Conservation (phyloP, 2,329 filamentous ascomycete species). For the Eutypella sp. region DNA sequence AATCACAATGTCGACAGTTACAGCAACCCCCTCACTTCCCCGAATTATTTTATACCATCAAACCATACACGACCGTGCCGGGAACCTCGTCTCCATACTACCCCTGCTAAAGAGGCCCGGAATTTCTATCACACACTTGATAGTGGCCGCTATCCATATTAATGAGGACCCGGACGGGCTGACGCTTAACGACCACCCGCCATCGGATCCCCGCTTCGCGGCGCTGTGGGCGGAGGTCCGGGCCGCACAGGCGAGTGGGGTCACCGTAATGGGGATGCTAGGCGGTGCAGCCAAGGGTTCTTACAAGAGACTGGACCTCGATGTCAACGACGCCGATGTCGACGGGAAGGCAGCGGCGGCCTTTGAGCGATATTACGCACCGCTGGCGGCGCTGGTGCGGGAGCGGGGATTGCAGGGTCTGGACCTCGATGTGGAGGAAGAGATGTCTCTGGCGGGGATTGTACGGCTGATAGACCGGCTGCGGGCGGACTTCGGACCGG, state of each 20-base stretch:
- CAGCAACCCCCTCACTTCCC: constrained; percentile 12
- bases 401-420: constrained; percentile 57
- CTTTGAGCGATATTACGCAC: constrained; percentile 67
- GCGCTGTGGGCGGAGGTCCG: constrained; percentile 68
- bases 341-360: constrained; percentile 38
- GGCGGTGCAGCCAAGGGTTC: constrained; percentile 72
- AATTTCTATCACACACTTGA: constrained; percentile 61
- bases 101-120: constrained; percentile 34
- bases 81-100: constrained; percentile 34
- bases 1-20: too few species aligned
- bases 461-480: constrained; percentile 60
- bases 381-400: constrained; percentile 57
- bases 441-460: constrained; percentile 58
- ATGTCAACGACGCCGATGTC: constrained; percentile 32
- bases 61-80: constrained; percentile 35
- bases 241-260: constrained; percentile 61
- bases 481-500: constrained; percentile 58
- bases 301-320: constrained; percentile 51
- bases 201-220: constrained; percentile 55
- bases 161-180: constrained; percentile 61
- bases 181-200: constrained; percentile 70
- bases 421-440: constrained; percentile 72
- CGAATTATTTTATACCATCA: constrained; percentile 31
- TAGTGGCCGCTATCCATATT: constrained; percentile 73
- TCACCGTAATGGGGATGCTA: constrained; percentile 76